phyloP scores from a whole-genome alignment of 495 filamentous ascomycete species.

The Xylaria castorea region DNA sequence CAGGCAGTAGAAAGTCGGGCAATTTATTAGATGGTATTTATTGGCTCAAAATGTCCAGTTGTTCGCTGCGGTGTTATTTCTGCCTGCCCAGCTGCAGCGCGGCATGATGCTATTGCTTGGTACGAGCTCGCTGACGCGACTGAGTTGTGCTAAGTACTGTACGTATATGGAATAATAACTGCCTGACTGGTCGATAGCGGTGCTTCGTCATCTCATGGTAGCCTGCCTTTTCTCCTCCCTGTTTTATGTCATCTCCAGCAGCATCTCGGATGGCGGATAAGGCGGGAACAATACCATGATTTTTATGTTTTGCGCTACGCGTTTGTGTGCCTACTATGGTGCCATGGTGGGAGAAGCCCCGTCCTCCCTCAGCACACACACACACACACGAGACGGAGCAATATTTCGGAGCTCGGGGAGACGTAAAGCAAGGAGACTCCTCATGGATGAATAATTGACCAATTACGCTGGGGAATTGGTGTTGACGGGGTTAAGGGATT shows the following conservation, averaged over 20 bases:
- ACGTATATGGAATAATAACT: constrained; percentile 18
- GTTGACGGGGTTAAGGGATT: constrained; percentile 10
- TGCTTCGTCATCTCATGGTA: constrained; percentile 27
- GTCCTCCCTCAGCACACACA: no score
- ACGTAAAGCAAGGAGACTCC: constrained; percentile 11
- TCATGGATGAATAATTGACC: constrained; percentile 34
- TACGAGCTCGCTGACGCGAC: constrained; percentile 23
- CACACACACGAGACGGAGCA: background rate
- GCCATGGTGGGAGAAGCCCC: background rate
- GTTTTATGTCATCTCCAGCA: background rate
- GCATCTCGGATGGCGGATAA: constrained; percentile 11
- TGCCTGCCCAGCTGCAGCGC: constrained; percentile 24
- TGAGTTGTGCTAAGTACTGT: constrained; percentile 7
- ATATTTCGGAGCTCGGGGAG: constrained; percentile 21
- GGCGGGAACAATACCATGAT: constrained; percentile 12
- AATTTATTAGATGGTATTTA: constrained; percentile 6
- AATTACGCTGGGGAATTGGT: constrained; percentile 34
- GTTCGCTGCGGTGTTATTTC: constrained; percentile 19
- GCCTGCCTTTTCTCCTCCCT: background rate
- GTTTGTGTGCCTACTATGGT: background rate
- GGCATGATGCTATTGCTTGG: constrained; percentile 23
- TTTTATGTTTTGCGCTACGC: background rate
- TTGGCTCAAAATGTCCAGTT: constrained; percentile 15
- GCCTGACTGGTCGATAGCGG: constrained; percentile 15
- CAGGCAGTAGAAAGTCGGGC: constrained; percentile 10